phyloP scores from a whole-genome alignment of 2,329 filamentous ascomycete species.

The Hymenoscyphus salicellus region DNA sequence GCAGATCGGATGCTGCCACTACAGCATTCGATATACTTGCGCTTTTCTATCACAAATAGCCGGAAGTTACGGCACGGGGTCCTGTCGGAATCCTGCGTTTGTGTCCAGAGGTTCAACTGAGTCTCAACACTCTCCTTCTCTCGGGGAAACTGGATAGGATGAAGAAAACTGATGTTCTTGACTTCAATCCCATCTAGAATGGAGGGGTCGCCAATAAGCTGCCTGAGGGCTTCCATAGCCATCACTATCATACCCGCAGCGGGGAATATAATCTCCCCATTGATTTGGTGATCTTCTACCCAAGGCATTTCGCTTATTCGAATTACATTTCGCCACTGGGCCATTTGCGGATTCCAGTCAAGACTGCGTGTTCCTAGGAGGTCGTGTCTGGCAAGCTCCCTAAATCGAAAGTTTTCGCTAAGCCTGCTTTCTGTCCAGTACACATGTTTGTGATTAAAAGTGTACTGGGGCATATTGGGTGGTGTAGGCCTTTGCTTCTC shows the following conservation, averaged over 20 bases:
- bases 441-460: conserved; percentile 10
- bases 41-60: no score
- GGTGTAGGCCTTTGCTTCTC: background rate
- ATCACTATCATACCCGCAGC: conserved; percentile 33
- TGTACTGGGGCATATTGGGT: conserved; percentile 3
- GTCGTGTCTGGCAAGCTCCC: conserved; percentile 1
- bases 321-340: conserved; percentile 11
- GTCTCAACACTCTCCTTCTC: background rate
- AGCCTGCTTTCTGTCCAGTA: conserved; percentile 7
- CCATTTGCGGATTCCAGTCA: conserved; percentile 6
- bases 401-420: background rate
- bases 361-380: conserved; percentile 6
- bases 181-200: conserved; percentile 41
- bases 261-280: conserved; percentile 28
- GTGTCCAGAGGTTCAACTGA: no score
- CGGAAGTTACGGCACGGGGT: no score
- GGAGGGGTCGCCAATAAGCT: conserved; percentile 13
- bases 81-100: no score
- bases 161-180: background rate
- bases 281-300: conserved; percentile 15
- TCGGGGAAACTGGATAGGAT: background rate
- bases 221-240: conserved; percentile 29
- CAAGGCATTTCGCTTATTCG: conserved; percentile 8
- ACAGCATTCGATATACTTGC: background rate
- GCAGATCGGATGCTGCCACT: background rate